Base-by-base conservation (phyloP, 1,284 basidiomycete genomes). In the Ganoderma resinaceum region DNA sequence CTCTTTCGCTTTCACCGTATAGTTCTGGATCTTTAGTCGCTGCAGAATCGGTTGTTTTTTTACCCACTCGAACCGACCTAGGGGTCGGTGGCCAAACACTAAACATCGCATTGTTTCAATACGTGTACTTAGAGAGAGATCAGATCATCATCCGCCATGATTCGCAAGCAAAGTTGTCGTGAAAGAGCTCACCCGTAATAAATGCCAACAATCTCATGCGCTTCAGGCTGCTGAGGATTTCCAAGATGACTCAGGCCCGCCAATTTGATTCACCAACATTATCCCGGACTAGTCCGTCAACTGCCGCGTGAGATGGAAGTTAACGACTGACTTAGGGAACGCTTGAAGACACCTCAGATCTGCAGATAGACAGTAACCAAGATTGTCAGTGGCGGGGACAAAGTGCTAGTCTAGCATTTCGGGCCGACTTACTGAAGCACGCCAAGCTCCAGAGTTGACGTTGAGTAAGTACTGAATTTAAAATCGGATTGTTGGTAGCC, bases 1-100 rank as follows among this genome's bases (percentile, higher is more conserved):
- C 9, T 49, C 23, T 40, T n/a, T 55, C 37, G 46, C 65, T 66
- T 53, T 66, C 52, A 46, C 35, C 35, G 33, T 37, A 60, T 60
- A 60, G 58, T 12, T 40, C 42, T 38, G 37, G 23, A 58, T 38
- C 26, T 40, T 12, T 23, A 11, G 58, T 37, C 20, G 23, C 37
- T 40, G 37, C 37, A 26, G 14, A 38, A 12, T 40, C 12, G 11
- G 37, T 14, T 38, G 37, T 60, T 60, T 18, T 18, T 18, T 16
- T 26, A 60, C 33, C 12, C 37, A 18, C 23, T 11, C 57, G 20
- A 58, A 14, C 18, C 57, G 12, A 59, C 20, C 1, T 9, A 42
- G 35, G 38, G 33, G 33, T 37, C 18, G n/a, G 29, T 53, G 31
- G 31, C 3, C 31, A 35, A 57, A 20, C 31, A 33, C 18, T 57